Percentiles rank a stretch among this genome's conserved stretches.
These are phyloP conservation scores for Aegilops bicornis DNA, from an alignment of 176 grass and related monocot species.

Conservation along the genomic window DNA sequence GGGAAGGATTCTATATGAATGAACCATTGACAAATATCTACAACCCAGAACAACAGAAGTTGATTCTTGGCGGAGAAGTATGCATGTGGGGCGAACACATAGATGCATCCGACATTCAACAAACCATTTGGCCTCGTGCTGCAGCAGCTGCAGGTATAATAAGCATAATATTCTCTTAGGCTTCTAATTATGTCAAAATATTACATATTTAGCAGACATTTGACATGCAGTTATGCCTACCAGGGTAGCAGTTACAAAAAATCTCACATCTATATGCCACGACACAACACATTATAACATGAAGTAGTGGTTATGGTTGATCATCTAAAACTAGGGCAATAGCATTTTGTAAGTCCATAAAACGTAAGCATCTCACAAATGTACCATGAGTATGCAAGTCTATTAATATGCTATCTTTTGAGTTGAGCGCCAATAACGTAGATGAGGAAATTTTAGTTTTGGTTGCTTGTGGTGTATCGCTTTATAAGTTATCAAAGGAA, in stretches of 20 bases:
- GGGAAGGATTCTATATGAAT: slow-evolving; percentile 84
- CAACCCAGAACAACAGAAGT: slow-evolving; percentile 62
- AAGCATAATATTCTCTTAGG: slow-evolving; percentile 6
- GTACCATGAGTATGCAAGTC: neutral
- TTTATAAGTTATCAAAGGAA: neutral
- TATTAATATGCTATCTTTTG: neutral
- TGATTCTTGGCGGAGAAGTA: slow-evolving; percentile 89
- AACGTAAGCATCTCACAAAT: neutral
- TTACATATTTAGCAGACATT: neutral
- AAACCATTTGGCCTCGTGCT: slow-evolving; percentile 95
- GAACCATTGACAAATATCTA: slow-evolving; percentile 74
- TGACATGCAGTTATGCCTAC: neutral
- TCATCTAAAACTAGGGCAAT: neutral
- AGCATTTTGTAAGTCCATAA: neutral
- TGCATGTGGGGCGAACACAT: slow-evolving; percentile 94
- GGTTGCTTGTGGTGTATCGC: neutral
- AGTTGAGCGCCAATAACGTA: neutral
- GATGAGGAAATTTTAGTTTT: neutral
- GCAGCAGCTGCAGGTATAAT: slow-evolving; percentile 90
- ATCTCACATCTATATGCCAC: neutral
- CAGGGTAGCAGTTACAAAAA: neutral
- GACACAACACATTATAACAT: neutral
- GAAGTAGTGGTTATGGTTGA: neutral
- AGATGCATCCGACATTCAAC: slow-evolving; percentile 86
- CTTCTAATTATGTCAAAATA: neutral